phyloP scores from a whole-genome alignment of 1,139 yeast species.

The Diutina mesorugosa region DNA sequence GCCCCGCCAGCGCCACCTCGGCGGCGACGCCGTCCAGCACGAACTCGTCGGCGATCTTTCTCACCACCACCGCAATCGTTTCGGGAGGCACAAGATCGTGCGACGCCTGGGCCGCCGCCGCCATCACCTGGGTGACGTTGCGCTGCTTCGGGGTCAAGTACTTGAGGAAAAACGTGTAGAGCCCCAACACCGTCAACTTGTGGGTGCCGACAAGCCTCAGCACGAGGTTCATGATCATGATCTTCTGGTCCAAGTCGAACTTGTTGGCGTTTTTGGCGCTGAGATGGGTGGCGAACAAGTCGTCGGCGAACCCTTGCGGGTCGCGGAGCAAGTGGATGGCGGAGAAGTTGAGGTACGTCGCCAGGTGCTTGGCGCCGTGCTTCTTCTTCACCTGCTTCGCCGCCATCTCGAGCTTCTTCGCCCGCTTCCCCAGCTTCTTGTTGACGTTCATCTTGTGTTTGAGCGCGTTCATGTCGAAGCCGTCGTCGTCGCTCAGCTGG shows the following conservation, averaged over 20 bases:
- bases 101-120: conserved; percentile 92
- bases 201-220: conserved; percentile 90
- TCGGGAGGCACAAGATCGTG: conserved; percentile 98
- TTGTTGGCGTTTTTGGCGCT: conserved; percentile 53
- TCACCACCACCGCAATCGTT: conserved; percentile 59
- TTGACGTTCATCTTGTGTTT: conserved; percentile 76
- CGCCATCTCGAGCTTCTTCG: conserved; percentile 65
- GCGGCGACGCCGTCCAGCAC: conserved; percentile 97
- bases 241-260: conserved; percentile 78
- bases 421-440: conserved; percentile 71
- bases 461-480: conserved; percentile 52
- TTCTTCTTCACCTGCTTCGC: conserved; percentile 54
- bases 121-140: conserved; percentile 91
- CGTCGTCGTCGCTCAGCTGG: conserved; percentile 61
- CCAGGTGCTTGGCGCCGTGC: conserved; percentile 35
- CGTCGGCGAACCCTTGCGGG: conserved; percentile 96
- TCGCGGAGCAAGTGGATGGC: conserved; percentile 90
- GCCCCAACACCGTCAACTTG: conserved; percentile 78
- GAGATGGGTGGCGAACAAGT: conserved; percentile 58
- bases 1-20: conserved; percentile 96
- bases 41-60: conserved; percentile 93
- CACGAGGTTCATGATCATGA: conserved; percentile 72
- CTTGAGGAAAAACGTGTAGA: conserved; percentile 78
- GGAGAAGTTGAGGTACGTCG: conserved; percentile 78
- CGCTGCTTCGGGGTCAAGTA: conserved; percentile 89